Base-by-base conservation (phyloP, 2,329 filamentous ascomycete species). In the Penicillium freii region DNA sequence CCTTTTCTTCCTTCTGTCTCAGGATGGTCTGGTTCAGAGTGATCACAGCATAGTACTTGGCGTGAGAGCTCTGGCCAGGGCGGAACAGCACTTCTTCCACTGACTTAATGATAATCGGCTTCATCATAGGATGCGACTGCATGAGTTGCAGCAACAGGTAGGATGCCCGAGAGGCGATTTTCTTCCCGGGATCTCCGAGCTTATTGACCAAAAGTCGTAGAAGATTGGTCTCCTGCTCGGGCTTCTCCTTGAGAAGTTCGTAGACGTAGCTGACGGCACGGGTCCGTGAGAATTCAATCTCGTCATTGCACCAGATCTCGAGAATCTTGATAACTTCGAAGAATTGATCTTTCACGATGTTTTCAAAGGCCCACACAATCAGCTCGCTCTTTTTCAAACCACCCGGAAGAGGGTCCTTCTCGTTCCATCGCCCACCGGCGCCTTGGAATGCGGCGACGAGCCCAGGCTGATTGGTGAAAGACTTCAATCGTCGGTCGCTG, bases 21-120 rank as follows among this genome's bases (percentile, higher is more conserved):
- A 99, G 77, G 49, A 97, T 92, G 0, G 93, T 97, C 77, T 99
- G 95, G 73, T 99, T 99, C 49, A 99, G 81, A 0, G 94, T 97
- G 72, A 97, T 97, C 73, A 96, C 87, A 34, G 91, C 92, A 74
- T 96, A 97, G 77, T 99, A 99, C 71, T 91, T 95, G 40, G 93
- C 91, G 66, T 95, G 90, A 36, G 88, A 81, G 69, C 86, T 93
- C 74, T 97, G 94, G 11, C 91, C 90, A 0, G 92, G 90, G 51
- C 91, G 86, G 71, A 97, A 89, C 23, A 99, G 79, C 46, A 96
- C 84, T 66, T 97, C 93, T 74, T 99, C 93, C 43, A 99, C 87
- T 10, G 87, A 86, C 60, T 85, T 87, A 64, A 97, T 87, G 63
- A 99, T 89, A 51, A 95, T 87, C 17, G 85, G 81, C 75, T 97